Percentiles rank a stretch among this genome's conserved stretches.
Evolutionary conservation across 139 green algal genomes (phyloP).

Genomic region (Choricystis sp.): DNA sequence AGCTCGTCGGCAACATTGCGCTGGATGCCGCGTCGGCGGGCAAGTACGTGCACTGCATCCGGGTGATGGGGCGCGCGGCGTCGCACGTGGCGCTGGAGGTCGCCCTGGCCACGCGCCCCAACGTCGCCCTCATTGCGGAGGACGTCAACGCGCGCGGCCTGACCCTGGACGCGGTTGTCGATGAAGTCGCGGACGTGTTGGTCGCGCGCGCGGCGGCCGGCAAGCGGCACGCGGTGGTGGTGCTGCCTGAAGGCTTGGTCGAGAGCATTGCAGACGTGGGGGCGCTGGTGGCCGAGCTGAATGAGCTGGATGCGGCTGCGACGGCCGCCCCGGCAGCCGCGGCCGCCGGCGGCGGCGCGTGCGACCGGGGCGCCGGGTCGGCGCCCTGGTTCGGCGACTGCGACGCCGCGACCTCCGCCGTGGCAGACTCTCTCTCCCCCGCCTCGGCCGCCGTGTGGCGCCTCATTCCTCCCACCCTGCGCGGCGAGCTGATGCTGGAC

Average conservation of each 20-base stretch:
- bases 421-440: slow-evolving; percentile 3
- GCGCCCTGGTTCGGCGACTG: too few relatives aligned
- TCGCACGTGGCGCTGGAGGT: slow-evolving; percentile 49
- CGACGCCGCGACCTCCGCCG: neutral
- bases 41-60: slow-evolving; percentile 61
- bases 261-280: slow-evolving; percentile 29
- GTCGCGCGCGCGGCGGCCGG: slow-evolving; percentile 14
- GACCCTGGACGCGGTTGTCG: slow-evolving; percentile 21
- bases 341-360: too few relatives aligned
- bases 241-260: slow-evolving; percentile 47
- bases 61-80: slow-evolving; percentile 39
- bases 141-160: slow-evolving; percentile 16
- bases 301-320: slow-evolving; percentile 22
- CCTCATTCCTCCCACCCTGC: slow-evolving; percentile 21
- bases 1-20: slow-evolving; percentile 46
- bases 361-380: too few relatives aligned
- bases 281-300: slow-evolving; percentile 18
- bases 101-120: slow-evolving; percentile 45
- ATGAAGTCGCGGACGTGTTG: slow-evolving; percentile 33
- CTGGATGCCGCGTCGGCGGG: slow-evolving; percentile 23
- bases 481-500: slow-evolving; percentile 33
- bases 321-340: too few relatives aligned
- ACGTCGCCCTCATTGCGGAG: slow-evolving; percentile 39
- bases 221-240: slow-evolving; percentile 32
- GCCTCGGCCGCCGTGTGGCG: slow-evolving; percentile 13